These are phyloP conservation scores for Suillus spraguei DNA, from an alignment of 768 basidiomycete species.

Conservation along the genomic window DNA sequence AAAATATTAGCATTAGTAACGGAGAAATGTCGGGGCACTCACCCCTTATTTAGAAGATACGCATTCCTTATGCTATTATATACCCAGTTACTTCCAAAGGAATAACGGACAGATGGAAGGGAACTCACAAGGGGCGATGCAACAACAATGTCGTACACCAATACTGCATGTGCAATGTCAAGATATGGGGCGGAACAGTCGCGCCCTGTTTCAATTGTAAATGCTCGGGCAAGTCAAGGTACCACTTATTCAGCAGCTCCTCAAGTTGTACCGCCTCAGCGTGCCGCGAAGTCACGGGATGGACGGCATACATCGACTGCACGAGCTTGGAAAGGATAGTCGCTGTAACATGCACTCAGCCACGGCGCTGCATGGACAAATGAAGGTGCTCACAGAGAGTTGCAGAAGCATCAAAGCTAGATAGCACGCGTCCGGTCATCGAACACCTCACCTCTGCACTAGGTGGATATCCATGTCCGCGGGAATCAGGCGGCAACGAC, in stretches of 20 bases:
- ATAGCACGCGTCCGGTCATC: conserved; percentile 54
- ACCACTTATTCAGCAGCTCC: conserved; percentile 71
- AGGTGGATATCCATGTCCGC: conserved; percentile 32
- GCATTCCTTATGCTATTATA: conserved; percentile 31
- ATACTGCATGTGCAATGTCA: conserved; percentile 84
- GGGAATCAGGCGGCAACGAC: conserved; percentile 33
- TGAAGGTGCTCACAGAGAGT: conserved; percentile 55
- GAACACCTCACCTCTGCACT: conserved; percentile 23
- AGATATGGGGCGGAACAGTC: conserved; percentile 60
- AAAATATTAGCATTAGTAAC: not conserved
- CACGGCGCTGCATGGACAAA: conserved; percentile 3
- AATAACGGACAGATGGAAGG: conserved; percentile 11
- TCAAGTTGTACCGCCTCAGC: conserved; percentile 61
- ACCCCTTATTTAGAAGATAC: conserved; percentile 40
- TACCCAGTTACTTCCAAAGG: not conserved
- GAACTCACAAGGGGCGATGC: conserved; percentile 77
- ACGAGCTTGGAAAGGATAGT: conserved; percentile 69
- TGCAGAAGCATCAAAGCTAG: conserved; percentile 80
- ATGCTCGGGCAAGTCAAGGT: conserved; percentile 67
- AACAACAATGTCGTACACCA: conserved; percentile 78
- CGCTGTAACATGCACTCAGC: conserved; percentile 43
- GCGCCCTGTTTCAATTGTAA: conserved; percentile 60
- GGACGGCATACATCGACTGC: conserved; percentile 71
- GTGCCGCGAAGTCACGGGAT: conserved; percentile 55
- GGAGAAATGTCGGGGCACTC: conserved; percentile 18